Conservation (phyloP, 1,139 yeast species). For the Nakaseomyces uthaithaninus region DNA sequence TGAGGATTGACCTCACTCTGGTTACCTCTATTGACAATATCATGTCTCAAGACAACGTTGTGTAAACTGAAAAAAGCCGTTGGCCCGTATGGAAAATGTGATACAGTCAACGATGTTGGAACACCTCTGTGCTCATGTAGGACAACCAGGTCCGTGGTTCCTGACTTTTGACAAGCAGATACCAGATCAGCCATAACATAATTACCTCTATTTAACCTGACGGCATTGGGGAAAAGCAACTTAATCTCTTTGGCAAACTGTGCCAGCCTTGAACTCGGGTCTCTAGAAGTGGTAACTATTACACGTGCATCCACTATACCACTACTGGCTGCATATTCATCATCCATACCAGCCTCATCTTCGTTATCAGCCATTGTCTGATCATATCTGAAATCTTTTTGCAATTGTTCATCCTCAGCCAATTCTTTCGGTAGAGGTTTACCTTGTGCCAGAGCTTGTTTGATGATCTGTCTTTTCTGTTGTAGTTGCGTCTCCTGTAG, state of each 20-base stretch:
- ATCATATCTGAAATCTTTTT: constrained; percentile 76
- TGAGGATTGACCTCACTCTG: constrained; percentile 92
- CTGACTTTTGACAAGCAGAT: constrained; percentile 68
- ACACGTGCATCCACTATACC: constrained; percentile 91
- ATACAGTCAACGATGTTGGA: constrained; percentile 85
- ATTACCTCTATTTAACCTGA: constrained; percentile 88
- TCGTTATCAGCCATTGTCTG: constrained; percentile 20
- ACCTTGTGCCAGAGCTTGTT: constrained; percentile 85
- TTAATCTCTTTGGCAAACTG: constrained; percentile 93
- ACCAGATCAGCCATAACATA: constrained; percentile 80
- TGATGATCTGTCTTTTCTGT: constrained; percentile 78
- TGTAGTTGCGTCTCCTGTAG: constrained; percentile 81
- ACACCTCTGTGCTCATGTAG: constrained; percentile 97
- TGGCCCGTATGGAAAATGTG: constrained; percentile 98
- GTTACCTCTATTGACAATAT: constrained; percentile 76
- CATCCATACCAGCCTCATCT: constrained; percentile 64
- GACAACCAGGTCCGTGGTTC: constrained; percentile 73
- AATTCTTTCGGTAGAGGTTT: constrained; percentile 82
- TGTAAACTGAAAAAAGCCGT: constrained; percentile 90
- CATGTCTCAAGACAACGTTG: constrained; percentile 91
- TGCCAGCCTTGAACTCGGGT: constrained; percentile 73
- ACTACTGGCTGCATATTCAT: constrained; percentile 79
- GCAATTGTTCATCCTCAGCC: constrained; percentile 77
- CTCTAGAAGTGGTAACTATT: constrained; percentile 87
- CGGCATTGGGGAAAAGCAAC: constrained; percentile 79